Evolutionary conservation across 768 basidiomycete genomes (phyloP).

Genomic region (Mycena capillaripes): DNA sequence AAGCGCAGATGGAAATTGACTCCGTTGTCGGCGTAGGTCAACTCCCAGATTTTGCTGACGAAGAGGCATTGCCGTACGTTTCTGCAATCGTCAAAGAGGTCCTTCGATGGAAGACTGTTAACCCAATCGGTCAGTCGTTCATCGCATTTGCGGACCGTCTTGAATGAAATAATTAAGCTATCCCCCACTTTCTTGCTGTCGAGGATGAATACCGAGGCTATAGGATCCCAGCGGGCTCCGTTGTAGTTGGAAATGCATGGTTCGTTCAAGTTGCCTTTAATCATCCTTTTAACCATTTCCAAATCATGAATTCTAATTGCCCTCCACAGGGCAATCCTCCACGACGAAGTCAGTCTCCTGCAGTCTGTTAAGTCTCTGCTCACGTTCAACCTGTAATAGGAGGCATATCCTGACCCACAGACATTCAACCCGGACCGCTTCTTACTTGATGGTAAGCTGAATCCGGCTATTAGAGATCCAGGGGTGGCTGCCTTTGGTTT

Average conservation of each 20-base stretch:
- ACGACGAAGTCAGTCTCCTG: neutral
- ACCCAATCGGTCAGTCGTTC: neutral
- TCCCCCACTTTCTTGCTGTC: neutral
- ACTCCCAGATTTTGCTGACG: neutral
- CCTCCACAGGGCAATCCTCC: neutral
- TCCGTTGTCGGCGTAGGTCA: neutral
- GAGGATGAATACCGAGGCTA: neutral
- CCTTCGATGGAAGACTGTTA: neutral
- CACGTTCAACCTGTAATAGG: neutral
- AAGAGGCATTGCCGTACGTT: neutral
- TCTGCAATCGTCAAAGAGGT: neutral
- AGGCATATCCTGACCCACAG: slow-evolving; percentile 45
- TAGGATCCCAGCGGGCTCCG: neutral
- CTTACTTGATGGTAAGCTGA: slow-evolving; percentile 27
- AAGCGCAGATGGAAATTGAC: neutral
- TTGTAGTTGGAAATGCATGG: neutral
- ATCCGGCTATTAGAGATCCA: neutral
- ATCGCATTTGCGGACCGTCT: neutral
- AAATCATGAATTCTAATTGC: neutral
- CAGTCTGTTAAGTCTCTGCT: slow-evolving; percentile 38
- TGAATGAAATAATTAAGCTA: neutral
- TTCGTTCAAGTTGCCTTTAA: neutral
- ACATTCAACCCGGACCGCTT: slow-evolving; percentile 48
- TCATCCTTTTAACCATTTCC: neutral
- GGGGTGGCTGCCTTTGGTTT: slow-evolving; percentile 22